Percentiles rank a stretch among this genome's conserved stretches.
Evolutionary conservation across 805 yeast species (phyloP).

Genomic region (Cyberlindnera japonica): DNA sequence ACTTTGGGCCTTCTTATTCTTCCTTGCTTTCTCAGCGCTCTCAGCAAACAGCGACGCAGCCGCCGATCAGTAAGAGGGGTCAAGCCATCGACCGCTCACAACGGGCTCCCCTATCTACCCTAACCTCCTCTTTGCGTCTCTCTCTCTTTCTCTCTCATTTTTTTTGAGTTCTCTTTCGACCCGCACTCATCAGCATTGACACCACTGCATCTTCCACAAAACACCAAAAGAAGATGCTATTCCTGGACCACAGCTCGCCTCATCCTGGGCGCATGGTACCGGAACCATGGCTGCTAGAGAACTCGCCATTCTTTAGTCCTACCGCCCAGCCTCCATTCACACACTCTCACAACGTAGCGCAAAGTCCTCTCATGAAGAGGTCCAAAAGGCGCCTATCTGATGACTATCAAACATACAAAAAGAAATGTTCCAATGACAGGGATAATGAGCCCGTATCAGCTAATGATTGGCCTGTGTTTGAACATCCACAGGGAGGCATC

Average conservation of each 20-base stretch:
- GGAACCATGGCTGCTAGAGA: slow-evolving; percentile 19
- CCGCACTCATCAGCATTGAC: too few species aligned
- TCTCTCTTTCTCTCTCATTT: neutral
- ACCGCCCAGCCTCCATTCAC: slow-evolving; percentile 9
- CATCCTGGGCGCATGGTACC: slow-evolving; percentile 13
- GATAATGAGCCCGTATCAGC: neutral
- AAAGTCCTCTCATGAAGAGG: slow-evolving; percentile 12
- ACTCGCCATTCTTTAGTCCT: slow-evolving; percentile 16
- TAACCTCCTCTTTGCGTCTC: too few species aligned
- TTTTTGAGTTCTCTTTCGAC: too few species aligned
- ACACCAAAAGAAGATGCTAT: slow-evolving; percentile 11
- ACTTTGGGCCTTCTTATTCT: too few species aligned
- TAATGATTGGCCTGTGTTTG: slow-evolving; percentile 25
- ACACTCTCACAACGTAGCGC: slow-evolving; percentile 3
- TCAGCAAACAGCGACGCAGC: too few species aligned
- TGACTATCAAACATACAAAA: slow-evolving; percentile 30
- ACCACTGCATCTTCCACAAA: neutral
- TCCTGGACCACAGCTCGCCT: slow-evolving; percentile 19
- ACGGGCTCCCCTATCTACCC: too few species aligned
- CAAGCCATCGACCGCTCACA: too few species aligned
- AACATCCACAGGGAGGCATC: slow-evolving; percentile 24
- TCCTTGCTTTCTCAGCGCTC: too few species aligned
- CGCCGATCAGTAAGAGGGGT: too few species aligned
- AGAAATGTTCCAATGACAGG: slow-evolving; percentile 19
- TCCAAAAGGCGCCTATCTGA: slow-evolving; percentile 37